A percentile compares a stretch with the other conserved stretches of the same genome.
Conservation (phyloP, 805 yeast genomes). For the Sporopachydermia lactativora region DNA sequence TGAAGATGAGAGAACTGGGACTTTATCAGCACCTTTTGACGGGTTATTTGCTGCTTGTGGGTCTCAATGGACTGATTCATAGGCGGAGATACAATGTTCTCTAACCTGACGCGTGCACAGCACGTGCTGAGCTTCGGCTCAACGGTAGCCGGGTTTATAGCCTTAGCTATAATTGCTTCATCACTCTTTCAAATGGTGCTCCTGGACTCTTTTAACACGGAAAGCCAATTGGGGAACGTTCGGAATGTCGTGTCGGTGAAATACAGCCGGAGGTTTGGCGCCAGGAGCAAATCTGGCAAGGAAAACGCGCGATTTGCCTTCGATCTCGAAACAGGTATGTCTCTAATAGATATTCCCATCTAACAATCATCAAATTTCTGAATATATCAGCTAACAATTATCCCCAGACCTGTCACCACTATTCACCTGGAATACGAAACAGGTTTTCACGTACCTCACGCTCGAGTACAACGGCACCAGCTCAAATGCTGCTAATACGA, state of each 20-base stretch:
- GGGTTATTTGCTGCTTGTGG: no score
- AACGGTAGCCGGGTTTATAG: not conserved
- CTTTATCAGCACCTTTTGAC: no score
- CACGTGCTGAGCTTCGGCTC: conserved; percentile 14
- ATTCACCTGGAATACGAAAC: conserved; percentile 96
- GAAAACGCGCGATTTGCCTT: conserved; percentile 63
- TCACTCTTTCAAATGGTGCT: conserved; percentile 10
- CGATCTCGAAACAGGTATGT: conserved; percentile 37
- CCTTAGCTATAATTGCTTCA: conserved; percentile 5
- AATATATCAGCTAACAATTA: no score
- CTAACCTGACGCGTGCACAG: conserved; percentile 7
- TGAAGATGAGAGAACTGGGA: no score
- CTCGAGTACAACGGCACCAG: conserved; percentile 53
- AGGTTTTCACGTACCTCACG: conserved; percentile 80
- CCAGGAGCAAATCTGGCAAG: conserved; percentile 48
- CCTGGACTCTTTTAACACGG: conserved; percentile 14
- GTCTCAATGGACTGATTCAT: conserved; percentile 14
- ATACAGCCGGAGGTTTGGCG: conserved; percentile 53
- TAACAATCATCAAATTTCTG: not conserved
- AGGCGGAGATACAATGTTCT: not conserved
- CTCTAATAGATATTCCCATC: no score
- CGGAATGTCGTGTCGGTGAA: conserved; percentile 19
- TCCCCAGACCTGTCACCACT: conserved; percentile 66
- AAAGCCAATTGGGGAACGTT: conserved; percentile 19
- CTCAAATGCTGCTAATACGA: conserved; percentile 21